Conservation (phyloP, 2,329 filamentous ascomycete genomes). For the Ophiobolus disseminans region DNA sequence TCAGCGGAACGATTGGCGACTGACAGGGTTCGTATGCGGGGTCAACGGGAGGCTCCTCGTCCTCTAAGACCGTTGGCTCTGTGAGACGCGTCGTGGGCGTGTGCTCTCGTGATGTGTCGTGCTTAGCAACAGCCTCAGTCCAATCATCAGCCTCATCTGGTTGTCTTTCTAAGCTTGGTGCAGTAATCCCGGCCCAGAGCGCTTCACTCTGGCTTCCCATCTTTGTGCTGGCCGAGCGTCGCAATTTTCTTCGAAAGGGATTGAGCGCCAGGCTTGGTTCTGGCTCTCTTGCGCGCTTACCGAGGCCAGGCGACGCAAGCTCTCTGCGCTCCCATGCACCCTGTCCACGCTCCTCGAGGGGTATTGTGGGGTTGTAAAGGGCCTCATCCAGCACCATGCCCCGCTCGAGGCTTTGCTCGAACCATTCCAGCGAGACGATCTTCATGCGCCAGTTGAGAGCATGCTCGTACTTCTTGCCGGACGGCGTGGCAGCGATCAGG, state of each 20-base stretch:
- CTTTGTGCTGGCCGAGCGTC: constrained; percentile 85
- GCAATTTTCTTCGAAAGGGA: constrained; percentile 72
- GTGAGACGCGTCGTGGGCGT: constrained; percentile 10
- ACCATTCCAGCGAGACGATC: constrained; percentile 83
- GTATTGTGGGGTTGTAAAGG: constrained; percentile 79
- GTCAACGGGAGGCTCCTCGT: constrained; percentile 20
- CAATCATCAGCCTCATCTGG: constrained; percentile 42
- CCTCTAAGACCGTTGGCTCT: constrained; percentile 9
- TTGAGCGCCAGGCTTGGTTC: constrained; percentile 52
- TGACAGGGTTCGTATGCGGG: constrained; percentile 16
- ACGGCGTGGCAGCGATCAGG: constrained; percentile 77
- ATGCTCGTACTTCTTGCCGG: constrained; percentile 88
- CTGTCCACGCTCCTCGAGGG: constrained; percentile 73
- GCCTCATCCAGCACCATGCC: constrained; percentile 90
- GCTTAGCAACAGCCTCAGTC: constrained; percentile 39
- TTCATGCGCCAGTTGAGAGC: constrained; percentile 83
- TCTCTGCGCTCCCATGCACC: constrained; percentile 71
- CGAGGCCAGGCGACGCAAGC: constrained; percentile 51
- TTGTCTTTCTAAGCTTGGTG: constrained; percentile 34
- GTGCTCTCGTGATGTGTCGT: constrained; percentile 21
- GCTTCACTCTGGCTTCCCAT: constrained; percentile 79
- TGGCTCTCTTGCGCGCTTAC: constrained; percentile 43
- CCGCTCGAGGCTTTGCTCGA: constrained; percentile 79
- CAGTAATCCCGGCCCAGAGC: constrained; percentile 90
- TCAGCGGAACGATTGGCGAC: constrained; percentile 1